Evolutionary conservation across 2,329 filamentous ascomycete genomes (phyloP).

Genomic region (Xylariaceae sp.): DNA sequence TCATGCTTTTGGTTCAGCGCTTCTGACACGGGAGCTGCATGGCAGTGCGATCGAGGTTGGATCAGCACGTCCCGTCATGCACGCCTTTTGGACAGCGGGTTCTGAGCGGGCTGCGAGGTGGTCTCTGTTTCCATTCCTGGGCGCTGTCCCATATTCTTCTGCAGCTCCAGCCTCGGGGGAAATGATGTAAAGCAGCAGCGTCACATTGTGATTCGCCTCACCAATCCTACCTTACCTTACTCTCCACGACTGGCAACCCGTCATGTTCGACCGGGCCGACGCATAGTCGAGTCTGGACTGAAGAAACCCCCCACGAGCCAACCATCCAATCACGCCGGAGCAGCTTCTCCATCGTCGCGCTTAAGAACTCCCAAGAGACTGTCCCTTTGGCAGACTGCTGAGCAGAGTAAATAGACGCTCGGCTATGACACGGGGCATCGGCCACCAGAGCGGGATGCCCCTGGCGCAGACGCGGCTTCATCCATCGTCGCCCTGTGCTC

Average conservation of each 20-base stretch:
- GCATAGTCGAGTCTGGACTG: conserved; percentile 4
- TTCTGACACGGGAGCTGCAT: conserved; percentile 2
- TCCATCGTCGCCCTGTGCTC: conserved; percentile 5
- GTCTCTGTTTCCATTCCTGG: background rate
- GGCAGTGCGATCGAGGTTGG: background rate
- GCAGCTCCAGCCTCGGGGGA: background rate
- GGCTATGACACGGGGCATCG: conserved; percentile 8
- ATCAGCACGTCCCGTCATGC: conserved; percentile 2
- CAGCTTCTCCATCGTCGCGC: background rate
- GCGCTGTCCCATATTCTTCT: background rate
- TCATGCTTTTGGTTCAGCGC: background rate
- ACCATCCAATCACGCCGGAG: conserved; percentile 5
- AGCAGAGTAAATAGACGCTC: conserved; percentile 12
- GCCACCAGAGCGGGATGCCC: conserved; percentile 12
- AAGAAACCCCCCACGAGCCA: conserved; percentile 5
- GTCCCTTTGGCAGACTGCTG: conserved; percentile 3
- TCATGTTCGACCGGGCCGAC: conserved; percentile 3
- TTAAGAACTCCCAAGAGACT: background rate
- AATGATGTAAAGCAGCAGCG: background rate
- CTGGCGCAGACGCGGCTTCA: conserved; percentile 10
- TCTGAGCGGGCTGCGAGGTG: background rate
- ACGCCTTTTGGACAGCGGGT: conserved; percentile 5
- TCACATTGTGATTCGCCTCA: background rate
- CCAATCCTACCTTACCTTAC: background rate
- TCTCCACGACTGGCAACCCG: background rate